These are phyloP conservation scores for Calonectria hongkongensis DNA, from an alignment of 2,329 filamentous ascomycete genomes.

Conservation along the genomic window DNA sequence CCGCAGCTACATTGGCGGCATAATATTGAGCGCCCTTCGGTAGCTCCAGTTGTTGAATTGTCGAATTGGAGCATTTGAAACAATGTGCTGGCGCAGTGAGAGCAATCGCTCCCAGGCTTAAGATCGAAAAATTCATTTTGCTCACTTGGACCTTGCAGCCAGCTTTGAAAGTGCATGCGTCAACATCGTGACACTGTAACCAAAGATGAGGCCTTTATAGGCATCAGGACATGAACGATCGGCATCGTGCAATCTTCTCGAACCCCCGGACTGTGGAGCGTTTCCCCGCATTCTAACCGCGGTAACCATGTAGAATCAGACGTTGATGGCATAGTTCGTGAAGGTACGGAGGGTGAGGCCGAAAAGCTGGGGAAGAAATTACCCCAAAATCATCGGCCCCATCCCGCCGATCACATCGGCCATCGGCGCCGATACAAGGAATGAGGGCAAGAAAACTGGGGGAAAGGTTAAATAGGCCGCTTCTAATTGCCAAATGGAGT, in stretches of 20 bases:
- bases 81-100: neutral
- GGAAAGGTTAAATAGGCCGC: neutral
- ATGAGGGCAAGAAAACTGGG: neutral
- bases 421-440: neutral
- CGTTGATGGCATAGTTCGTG: neutral
- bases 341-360: neutral
- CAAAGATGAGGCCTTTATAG: constrained; percentile 8
- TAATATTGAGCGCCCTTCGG: constrained; percentile 8
- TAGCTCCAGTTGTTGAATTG: neutral
- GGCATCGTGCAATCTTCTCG: neutral
- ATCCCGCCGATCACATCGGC: constrained; percentile 11
- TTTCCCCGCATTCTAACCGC: constrained; percentile 23
- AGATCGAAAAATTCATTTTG: neutral
- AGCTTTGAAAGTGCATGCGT: neutral
- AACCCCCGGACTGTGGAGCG: neutral
- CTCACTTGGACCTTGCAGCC: neutral
- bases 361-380: constrained; percentile 14
- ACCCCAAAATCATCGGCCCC: neutral
- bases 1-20: neutral
- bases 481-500: neutral
- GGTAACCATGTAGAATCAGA: neutral
- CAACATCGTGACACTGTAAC: neutral
- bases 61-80: constrained; percentile 13
- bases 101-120: neutral
- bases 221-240: neutral